A percentile compares a stretch with the other conserved stretches of the same genome.
These are phyloP conservation scores for Blastocrithidia nonstop DNA, from an alignment of 208 protist genomes.

Conservation along the genomic window DNA sequence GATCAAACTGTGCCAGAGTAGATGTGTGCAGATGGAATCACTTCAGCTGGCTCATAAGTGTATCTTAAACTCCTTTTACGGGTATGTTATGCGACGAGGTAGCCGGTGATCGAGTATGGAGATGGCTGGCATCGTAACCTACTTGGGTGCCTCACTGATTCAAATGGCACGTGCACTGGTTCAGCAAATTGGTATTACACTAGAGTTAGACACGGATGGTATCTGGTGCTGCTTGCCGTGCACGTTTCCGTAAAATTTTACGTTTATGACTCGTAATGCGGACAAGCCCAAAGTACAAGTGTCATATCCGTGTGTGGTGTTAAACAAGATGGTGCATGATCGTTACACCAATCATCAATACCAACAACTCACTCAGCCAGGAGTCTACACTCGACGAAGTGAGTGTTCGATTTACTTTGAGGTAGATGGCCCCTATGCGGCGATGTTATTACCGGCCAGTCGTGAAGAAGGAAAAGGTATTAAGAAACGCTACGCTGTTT, in stretches of 20 bases:
- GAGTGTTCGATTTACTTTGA: constrained; percentile 99
- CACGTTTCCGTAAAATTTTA: constrained; percentile 96
- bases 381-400: constrained; percentile 52
- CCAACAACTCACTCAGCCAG: constrained; percentile 71
- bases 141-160: constrained; percentile 99
- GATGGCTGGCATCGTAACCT: constrained; percentile 98
- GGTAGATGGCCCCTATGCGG: constrained; percentile 99
- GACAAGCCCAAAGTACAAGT: constrained; percentile 59
- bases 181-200: constrained; percentile 94
- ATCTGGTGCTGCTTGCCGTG: constrained; percentile 99
- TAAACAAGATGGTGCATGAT: constrained; percentile 97
- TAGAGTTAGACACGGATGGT: constrained; percentile 99
- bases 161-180: constrained; percentile 93
- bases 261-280: constrained; percentile 41
- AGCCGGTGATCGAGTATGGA: constrained; percentile 99
- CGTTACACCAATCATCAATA: constrained; percentile 99
- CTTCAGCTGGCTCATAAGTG: constrained; percentile 99
- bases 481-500: constrained; percentile 99
- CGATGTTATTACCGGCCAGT: constrained; percentile 98
- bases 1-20: constrained; percentile 74
- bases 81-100: constrained; percentile 98
- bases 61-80: constrained; percentile 99
- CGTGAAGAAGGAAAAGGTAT: constrained; percentile 97
- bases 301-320: constrained; percentile 96
- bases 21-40: constrained; percentile 98